Percentiles rank a stretch among this genome's conserved stretches.
Conservation (phyloP, 2,329 filamentous ascomycete genomes). For the Colletotrichum truncatum region DNA sequence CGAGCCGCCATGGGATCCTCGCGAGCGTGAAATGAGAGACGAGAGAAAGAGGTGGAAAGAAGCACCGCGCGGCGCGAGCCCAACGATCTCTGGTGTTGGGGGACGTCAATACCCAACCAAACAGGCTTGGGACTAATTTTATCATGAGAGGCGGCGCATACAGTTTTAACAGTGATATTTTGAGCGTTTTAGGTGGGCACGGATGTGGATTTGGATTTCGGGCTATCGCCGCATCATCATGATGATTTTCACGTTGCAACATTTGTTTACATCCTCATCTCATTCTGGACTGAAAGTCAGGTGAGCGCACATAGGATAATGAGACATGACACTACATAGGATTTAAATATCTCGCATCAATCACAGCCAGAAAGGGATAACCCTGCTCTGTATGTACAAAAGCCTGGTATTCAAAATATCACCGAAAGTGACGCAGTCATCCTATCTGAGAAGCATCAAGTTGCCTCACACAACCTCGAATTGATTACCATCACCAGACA, state of each 20-base stretch:
- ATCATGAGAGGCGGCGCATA: neutral
- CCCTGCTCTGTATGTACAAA: no score
- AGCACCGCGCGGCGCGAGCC: conserved; percentile 12
- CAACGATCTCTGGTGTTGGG: conserved; percentile 29
- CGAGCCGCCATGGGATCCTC: conserved; percentile 24
- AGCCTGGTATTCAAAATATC: neutral
- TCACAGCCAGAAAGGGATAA: no score
- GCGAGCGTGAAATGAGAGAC: conserved; percentile 29
- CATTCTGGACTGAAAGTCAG: neutral
- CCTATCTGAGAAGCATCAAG: no score
- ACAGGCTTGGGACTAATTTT: conserved; percentile 25
- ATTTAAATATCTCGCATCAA: neutral
- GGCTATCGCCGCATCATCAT: neutral
- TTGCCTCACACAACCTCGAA: no score
- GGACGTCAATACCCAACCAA: conserved; percentile 31
- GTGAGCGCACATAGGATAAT: conserved; percentile 7
- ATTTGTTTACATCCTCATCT: neutral
- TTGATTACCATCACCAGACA: no score
- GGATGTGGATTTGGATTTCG: neutral
- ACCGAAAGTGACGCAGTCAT: neutral
- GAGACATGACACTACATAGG: neutral
- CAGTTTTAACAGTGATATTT: neutral
- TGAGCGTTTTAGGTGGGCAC: conserved; percentile 9
- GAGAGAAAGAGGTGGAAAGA: conserved; percentile 32
- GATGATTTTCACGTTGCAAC: neutral